Percentiles rank a stretch among this genome's conserved stretches.
phyloP scores from a whole-genome alignment of 1,284 basidiomycete species.

The Pholiota adiposa region DNA sequence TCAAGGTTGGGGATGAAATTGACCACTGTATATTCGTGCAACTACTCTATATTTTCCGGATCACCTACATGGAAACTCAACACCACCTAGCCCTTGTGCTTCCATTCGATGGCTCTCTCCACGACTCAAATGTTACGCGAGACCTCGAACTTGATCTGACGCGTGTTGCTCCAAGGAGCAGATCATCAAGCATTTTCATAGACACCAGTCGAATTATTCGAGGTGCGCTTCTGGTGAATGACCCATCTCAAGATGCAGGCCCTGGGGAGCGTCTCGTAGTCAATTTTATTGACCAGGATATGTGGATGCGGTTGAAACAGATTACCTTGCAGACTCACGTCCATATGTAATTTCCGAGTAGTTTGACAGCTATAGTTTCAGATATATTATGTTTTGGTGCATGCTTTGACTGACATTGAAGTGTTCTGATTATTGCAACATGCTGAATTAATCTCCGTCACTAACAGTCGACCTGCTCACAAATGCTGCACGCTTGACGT shows the following conservation, averaged over 20 bases:
- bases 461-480: no score
- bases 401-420: no score
- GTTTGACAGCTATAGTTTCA: no score
- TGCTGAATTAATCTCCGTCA: no score
- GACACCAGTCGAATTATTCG: constrained; percentile 7
- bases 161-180: background rate
- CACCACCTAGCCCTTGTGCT: background rate
- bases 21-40: background rate
- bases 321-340: no score
- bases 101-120: background rate
- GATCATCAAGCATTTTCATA: background rate
- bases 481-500: no score
- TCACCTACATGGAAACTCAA: background rate
- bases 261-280: background rate
- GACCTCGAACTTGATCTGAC: background rate
- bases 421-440: no score
- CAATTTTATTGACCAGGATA: background rate
- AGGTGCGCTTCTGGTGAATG: constrained; percentile 3
- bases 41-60: background rate
- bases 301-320: background rate
- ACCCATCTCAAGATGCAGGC: background rate
- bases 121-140: background rate
- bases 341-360: no score
- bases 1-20: background rate
- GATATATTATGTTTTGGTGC: no score